Evolutionary conservation across 2,329 filamentous ascomycete species (phyloP).

Genomic region (Clarireedia hainanense): DNA sequence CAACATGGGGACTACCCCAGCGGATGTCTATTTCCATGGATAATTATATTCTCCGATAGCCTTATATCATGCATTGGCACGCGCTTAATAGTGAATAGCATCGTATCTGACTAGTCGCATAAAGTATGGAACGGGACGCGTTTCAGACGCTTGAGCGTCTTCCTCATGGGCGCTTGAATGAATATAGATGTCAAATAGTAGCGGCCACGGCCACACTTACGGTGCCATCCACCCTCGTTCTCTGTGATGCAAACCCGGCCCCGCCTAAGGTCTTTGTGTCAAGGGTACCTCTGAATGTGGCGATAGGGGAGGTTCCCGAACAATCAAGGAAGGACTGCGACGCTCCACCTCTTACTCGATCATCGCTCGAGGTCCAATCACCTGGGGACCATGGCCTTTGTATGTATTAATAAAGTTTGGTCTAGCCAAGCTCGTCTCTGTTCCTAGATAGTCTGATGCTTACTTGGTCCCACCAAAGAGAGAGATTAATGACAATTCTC

Average conservation of each 20-base stretch:
- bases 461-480: slow-evolving; percentile 25
- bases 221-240: slow-evolving; percentile 47
- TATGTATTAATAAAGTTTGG: not conserved
- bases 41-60: not conserved
- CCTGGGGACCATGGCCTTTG: slow-evolving; percentile 48
- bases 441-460: slow-evolving; percentile 3
- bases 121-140: too few species aligned
- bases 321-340: slow-evolving; percentile 47
- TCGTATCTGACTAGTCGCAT: not conserved
- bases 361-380: slow-evolving; percentile 64
- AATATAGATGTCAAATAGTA: not conserved
- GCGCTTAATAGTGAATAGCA: not conserved
- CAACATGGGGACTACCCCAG: not conserved
- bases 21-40: not conserved
- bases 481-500: not conserved
- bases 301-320: slow-evolving; percentile 29
- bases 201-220: not conserved
- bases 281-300: slow-evolving; percentile 56
- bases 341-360: slow-evolving; percentile 67
- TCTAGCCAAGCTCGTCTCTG: not conserved
- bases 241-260: slow-evolving; percentile 75
- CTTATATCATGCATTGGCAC: not conserved
- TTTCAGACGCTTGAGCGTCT: too few species aligned
- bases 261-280: slow-evolving; percentile 70
- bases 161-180: not conserved